Conservation (phyloP, 331 rosid genomes). For the Rhamnella rubrinervis region DNA sequence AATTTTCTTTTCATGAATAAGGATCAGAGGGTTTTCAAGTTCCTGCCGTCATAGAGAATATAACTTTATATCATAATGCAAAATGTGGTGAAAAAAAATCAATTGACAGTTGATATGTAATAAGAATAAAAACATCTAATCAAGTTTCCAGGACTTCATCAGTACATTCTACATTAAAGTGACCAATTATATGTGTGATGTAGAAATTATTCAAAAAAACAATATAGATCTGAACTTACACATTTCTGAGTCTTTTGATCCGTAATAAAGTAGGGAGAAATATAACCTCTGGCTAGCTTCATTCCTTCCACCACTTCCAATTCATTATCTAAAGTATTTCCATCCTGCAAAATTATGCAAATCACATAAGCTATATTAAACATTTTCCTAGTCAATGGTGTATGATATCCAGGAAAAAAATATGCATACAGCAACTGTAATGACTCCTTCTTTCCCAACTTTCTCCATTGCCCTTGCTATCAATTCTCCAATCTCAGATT, state of each 20-base stretch:
- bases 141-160: not conserved
- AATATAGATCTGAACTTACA: conserved; percentile 50
- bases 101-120: not conserved
- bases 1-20: conserved; percentile 86
- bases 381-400: not conserved
- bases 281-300: conserved; percentile 81
- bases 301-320: conserved; percentile 98
- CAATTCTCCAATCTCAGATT: conserved; percentile 83
- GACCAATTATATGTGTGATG: not conserved
- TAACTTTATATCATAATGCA: not conserved
- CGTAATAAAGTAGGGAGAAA: conserved; percentile 90
- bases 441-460: conserved; percentile 97
- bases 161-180: not conserved
- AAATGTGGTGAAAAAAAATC: not conserved
- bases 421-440: conserved; percentile 76
- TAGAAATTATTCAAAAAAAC: conserved; percentile 17
- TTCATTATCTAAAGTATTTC: conserved; percentile 87
- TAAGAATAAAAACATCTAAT: not conserved
- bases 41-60: conserved; percentile 51
- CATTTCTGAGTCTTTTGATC: conserved; percentile 87
- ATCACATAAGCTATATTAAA: conserved; percentile 20
- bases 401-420: conserved; percentile 17
- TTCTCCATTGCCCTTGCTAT: conserved; percentile 97
- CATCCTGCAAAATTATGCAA: conserved; percentile 59
- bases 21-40: conserved; percentile 83